Base-by-base conservation (phyloP, 768 basidiomycete genomes). In the Podaxis carcinomalis region DNA sequence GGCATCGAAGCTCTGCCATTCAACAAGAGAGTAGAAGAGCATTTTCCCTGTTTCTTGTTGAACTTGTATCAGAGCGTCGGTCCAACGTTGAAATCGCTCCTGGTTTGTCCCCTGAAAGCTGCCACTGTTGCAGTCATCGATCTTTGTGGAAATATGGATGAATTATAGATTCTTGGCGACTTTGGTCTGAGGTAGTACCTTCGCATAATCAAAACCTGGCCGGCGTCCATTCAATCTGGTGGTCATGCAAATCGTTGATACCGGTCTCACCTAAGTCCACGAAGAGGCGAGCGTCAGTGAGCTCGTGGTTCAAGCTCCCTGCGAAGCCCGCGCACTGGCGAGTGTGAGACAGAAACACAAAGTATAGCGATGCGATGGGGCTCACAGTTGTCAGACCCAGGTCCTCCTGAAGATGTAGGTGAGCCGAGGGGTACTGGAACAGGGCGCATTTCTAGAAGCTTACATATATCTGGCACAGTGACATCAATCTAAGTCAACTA, bases 1-100 rank as follows among this genome's bases (percentile, higher is more conserved):
- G 1, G 70, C 70, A 56, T 69, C 70, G 57, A 69, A 69, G 57
- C 70, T 68, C 40, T 56, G 61, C 70, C 70, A 71, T 59, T 71
- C 68, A 4, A 71, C 70, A 14, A 69, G 58, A 16, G 66, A 68
- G 50, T 67, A 69, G 51, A 67, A 68, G 27, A 69, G 61, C 65
- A 65, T 69, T 36, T 67, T 69, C 36, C 69, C 69, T 1, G 68
- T 68, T 25, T 68, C 69, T 19, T 53, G 40, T 35, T 69, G 49
- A 16, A 69, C 65, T 63, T 69, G 70, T n/a, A 25, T 61, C 37
- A 67, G 36, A 0, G 68, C 68, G 51, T 68, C 66, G 14, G 67
- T 68, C 69, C 68, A 70, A 27, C 70, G 65, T 52, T 66, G 52
- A 63, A 69, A 68, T 19, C 68, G 65, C 36, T 68, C 54, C n/a